Evolutionary conservation across 176 grass and related monocot genomes (phyloP), one percentile per base, ranked within the genome.

Genomic region (Oropetium thomaeum): DNA sequence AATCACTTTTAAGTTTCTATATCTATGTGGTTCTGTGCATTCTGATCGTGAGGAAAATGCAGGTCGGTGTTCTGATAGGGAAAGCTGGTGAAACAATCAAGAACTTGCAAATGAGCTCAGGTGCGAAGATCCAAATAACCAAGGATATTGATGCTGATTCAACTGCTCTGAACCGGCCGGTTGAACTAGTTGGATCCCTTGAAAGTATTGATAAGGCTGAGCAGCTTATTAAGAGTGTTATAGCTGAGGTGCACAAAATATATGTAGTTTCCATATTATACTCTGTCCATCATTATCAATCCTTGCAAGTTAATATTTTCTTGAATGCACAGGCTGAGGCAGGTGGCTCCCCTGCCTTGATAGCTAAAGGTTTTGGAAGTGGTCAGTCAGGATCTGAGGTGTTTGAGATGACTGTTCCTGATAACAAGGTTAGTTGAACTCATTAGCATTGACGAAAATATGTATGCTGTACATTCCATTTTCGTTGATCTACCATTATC

Each of bases 51-150:
- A n/a, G 29, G 20, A 41, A 53, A 40, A 12, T 51, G 38, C 87
- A 99, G 96, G 96, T 99, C 9, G 92, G 96, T 69, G 91, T 99
- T 10, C 69, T 99, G 39, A 99, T 99, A 37, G 96, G 96, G 39
- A 99, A 99, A 82, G 20, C 82, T 44, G 96, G 96, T 26, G 96
- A 99, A 35, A 99, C 92, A n/a, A 95, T 99, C 64, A 95, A 70
- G 63, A 90, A 86, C 73, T 67, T 99, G 58, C 96, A 99, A 73
- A 58, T 54, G 13, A 92, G 70, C 74, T 99, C 96, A 0, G 92
- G 92, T 4, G 85, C 92, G 3, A 90, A 93, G 90, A 99, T 99
- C 37, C 96, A 99, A 78, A 95, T 99, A 53, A 93, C 90, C 60
- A 99, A 90, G 85, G 96, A 99, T 10, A 54, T 51, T 1, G 89